Conservation (phyloP, 768 basidiomycete genomes). For the Mycena pura region DNA sequence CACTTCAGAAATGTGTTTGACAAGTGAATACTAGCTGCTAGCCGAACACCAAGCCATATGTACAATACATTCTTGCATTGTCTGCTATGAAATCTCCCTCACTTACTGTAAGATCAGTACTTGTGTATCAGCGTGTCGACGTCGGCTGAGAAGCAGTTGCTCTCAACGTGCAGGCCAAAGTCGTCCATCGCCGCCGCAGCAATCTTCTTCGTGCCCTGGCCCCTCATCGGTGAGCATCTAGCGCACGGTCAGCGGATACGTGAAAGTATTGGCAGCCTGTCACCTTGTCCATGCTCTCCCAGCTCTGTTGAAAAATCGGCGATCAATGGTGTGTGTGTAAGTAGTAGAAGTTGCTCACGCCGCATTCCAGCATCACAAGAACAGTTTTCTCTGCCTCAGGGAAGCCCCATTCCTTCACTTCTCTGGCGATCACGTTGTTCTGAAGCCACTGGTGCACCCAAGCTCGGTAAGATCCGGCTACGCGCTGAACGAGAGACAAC, state of each 20-base stretch:
- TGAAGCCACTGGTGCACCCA: conserved; percentile 4
- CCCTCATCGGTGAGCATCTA: conserved; percentile 7
- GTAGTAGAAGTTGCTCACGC: not conserved
- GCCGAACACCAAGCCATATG: too few relatives aligned
- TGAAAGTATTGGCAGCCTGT: not conserved
- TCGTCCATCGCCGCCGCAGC: not conserved
- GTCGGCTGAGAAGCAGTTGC: conserved; percentile 14
- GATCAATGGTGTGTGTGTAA: not conserved
- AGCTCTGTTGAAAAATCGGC: not conserved
- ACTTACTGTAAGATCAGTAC: conserved; percentile 2
- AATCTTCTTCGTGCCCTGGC: not conserved
- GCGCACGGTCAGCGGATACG: not conserved
- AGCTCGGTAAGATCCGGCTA: not conserved
- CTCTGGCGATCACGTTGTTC: conserved; percentile 1
- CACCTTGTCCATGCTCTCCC: conserved; percentile 7
- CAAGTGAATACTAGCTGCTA: too few relatives aligned
- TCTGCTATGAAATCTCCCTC: too few relatives aligned
- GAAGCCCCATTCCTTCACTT: not conserved
- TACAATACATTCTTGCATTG: too few relatives aligned
- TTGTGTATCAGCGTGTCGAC: conserved; percentile 5
- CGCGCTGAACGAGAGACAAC: not conserved
- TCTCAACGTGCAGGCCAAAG: conserved; percentile 5
- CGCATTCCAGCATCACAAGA: conserved; percentile 14
- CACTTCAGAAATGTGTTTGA: too few relatives aligned
- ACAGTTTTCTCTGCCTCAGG: conserved; percentile 5